A percentile compares a stretch with the other conserved stretches of the same genome.
Evolutionary conservation across 2,329 filamentous ascomycete genomes (phyloP).

Genomic region (Purpureocillium lavendulum): DNA sequence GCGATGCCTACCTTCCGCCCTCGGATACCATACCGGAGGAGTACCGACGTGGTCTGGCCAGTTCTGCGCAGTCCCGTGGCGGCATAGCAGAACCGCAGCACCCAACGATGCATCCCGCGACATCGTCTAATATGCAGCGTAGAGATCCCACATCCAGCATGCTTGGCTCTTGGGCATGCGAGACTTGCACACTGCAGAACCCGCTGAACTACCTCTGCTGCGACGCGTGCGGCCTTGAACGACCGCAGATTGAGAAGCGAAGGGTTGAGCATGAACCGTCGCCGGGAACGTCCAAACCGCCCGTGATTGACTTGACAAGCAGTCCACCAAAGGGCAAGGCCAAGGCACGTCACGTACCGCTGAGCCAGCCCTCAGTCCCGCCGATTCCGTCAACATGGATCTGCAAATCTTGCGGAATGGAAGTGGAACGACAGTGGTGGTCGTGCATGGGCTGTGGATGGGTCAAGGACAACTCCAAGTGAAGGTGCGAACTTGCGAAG

Average conservation of each 20-base stretch:
- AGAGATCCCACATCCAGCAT: not conserved
- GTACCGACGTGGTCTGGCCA: slow-evolving; percentile 25
- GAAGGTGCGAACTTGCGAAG: slow-evolving; percentile 3
- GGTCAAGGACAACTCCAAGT: slow-evolving; percentile 41
- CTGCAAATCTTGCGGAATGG: slow-evolving; percentile 42
- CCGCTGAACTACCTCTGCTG: slow-evolving; percentile 41
- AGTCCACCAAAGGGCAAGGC: slow-evolving; percentile 16
- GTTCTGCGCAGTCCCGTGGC: slow-evolving; percentile 10
- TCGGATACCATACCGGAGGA: slow-evolving; percentile 44
- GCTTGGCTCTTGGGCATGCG: slow-evolving; percentile 40
- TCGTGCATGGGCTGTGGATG: slow-evolving; percentile 45
- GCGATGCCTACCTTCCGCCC: slow-evolving; percentile 40
- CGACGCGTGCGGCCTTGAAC: slow-evolving; percentile 45
- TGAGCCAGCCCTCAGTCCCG: not conserved
- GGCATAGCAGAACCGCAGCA: slow-evolving; percentile 3
- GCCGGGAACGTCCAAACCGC: slow-evolving; percentile 5
- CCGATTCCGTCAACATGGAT: slow-evolving; percentile 32
- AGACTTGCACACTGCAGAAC: slow-evolving; percentile 49
- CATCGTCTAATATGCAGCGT: too few relatives aligned
- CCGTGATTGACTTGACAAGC: slow-evolving; percentile 25
- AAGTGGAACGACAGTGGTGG: slow-evolving; percentile 49
- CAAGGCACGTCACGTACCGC: too few relatives aligned
- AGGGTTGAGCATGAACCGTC: not conserved
- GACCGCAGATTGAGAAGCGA: slow-evolving; percentile 13
- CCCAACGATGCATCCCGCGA: too few relatives aligned